These are phyloP conservation scores for Cryptococcus sp. DNA, from an alignment of 1,284 basidiomycete species.

Conservation along the genomic window DNA sequence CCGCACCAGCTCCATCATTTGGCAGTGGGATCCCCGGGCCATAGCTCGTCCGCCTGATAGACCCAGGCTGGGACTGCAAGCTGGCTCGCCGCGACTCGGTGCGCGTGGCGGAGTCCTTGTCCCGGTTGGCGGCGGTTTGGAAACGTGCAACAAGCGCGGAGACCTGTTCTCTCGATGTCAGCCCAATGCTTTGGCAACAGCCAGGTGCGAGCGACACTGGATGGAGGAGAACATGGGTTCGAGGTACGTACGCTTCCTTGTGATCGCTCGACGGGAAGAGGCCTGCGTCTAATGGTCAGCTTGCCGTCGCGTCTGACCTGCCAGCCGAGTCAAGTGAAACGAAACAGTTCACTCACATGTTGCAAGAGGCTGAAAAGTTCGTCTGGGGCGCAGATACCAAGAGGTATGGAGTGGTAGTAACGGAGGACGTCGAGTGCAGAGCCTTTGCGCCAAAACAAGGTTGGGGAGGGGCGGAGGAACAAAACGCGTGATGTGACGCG, in stretches of 20 bases:
- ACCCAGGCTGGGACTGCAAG: not conserved
- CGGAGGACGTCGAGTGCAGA: too few species aligned
- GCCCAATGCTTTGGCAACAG: not conserved
- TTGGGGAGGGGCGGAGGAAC: too few species aligned
- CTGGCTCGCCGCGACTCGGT: slow-evolving; percentile 9
- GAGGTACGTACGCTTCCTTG: slow-evolving; percentile 34
- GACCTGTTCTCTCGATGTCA: slow-evolving; percentile 16
- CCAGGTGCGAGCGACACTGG: not conserved
- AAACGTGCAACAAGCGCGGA: slow-evolving; percentile 37
- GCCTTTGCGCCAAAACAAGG: too few species aligned
- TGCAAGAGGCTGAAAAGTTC: too few species aligned
- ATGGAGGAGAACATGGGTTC: not conserved
- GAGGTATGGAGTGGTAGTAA: too few species aligned
- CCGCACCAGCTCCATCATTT: not conserved
- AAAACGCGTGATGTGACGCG: too few species aligned
- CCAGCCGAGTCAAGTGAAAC: too few species aligned
- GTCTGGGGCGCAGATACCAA: too few species aligned
- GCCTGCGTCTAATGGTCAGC: slow-evolving; percentile 12
- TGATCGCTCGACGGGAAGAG: slow-evolving; percentile 32
- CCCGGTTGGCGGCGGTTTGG: slow-evolving; percentile 32
- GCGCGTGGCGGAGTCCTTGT: slow-evolving; percentile 21
- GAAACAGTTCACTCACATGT: too few species aligned
- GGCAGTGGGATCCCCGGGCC: not conserved
- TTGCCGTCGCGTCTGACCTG: too few species aligned
- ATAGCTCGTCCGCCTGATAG: not conserved